Evolutionary conservation across 1,139 yeast genomes (phyloP).

Genomic region (Geotrichum australiense): DNA sequence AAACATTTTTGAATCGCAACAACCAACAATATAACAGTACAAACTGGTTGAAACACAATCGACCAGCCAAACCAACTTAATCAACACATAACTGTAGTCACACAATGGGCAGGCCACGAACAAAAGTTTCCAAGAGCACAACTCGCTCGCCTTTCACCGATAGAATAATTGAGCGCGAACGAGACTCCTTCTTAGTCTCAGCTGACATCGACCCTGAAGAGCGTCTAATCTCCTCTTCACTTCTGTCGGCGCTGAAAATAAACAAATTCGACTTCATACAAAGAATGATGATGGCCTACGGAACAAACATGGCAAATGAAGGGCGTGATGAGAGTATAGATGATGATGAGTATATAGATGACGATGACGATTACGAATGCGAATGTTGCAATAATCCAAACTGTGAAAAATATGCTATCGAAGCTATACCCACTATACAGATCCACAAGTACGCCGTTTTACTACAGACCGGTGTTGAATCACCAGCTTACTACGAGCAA

Average conservation of each 20-base stretch:
- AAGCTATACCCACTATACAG: constrained; percentile 15
- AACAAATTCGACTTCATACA: not conserved
- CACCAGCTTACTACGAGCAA: constrained; percentile 6
- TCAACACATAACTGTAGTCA: too few relatives aligned
- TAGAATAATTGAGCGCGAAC: constrained; percentile 9
- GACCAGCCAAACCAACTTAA: too few relatives aligned
- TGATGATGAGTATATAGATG: constrained; percentile 13
- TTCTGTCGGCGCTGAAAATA: not conserved
- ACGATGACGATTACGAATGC: constrained; percentile 11
- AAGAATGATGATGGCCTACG: not conserved
- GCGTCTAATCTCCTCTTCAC: not conserved
- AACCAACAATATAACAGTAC: too few relatives aligned
- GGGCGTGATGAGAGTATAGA: constrained; percentile 17
- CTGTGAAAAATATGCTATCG: constrained; percentile 19
- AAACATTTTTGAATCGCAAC: too few relatives aligned
- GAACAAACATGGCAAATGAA: constrained; percentile 13
- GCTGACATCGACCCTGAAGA: constrained; percentile 1
- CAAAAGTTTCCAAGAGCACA: constrained; percentile 11
- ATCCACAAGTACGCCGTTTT: constrained; percentile 21
- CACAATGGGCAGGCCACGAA: constrained; percentile 14
- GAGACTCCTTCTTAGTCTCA: not conserved
- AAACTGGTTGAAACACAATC: too few relatives aligned
- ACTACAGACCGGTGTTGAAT: constrained; percentile 13
- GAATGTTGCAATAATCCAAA: constrained; percentile 21
- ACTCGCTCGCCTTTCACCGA: constrained; percentile 11